Evolutionary conservation across 345 rosid genomes (phyloP), one percentile per base, ranked within the genome.

Genomic region (Syzygium jambos): DNA sequence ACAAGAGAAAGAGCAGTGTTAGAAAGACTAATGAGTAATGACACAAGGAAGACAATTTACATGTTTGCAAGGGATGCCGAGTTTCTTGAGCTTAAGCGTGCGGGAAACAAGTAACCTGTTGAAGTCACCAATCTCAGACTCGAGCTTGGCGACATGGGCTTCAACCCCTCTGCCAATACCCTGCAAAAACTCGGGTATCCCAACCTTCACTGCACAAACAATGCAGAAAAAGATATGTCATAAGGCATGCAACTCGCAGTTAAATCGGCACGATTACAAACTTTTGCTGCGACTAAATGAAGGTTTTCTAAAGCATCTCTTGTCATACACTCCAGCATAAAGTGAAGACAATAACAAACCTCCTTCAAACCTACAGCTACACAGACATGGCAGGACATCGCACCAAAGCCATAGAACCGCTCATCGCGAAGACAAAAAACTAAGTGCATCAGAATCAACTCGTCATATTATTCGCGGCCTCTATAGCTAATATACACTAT

Each of bases 61-160:
- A 88, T 96, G 99, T 90, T 98, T 95, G 93, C 99, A 98, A 77
- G 98, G 98, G 88, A 98, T 94, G 87, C 98, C 99, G 8, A 93
- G 90, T 88, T 94, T 98, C 93, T 96, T 98, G 89, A 98, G 98
- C 92, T 90, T 94, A 86, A 96, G 94, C 0, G 99, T 98, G 87
- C 99, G 96, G 14, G 96, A 92, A 87, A 94, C 94, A 12, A 98
- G 97, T 89, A 98, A 92, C 59, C 92, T 95, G 13, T 94, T 90
- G 85, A 96, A 89, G 91, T 95, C 98, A 21, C 96, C 99, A 3
- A 98, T 89, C 93, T 95, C 97, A 38, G 97, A 63, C 89, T 96
- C 99, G 78, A 98, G 96, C 93, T 96, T 96, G 29, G 95, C 87
- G 6, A 90, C 93, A 89, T 96, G 98, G 80, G 96, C 84, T 93